Conservation (phyloP, 495 filamentous ascomycete genomes). For the Aspergillus olivimuriae region DNA sequence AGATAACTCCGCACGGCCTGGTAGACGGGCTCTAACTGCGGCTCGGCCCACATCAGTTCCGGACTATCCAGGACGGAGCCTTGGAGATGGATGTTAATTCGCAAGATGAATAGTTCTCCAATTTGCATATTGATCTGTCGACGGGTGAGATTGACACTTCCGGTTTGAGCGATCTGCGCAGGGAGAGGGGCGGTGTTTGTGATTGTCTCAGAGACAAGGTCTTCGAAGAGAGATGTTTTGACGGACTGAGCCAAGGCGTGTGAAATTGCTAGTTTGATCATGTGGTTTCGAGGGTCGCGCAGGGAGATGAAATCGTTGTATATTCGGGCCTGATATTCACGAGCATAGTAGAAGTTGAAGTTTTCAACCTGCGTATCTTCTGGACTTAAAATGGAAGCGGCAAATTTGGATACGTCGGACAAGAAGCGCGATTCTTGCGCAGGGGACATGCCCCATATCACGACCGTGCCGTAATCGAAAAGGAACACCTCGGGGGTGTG, state of each 20-base stretch:
- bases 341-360: slow-evolving; percentile 98
- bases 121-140: slow-evolving; percentile 97
- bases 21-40: slow-evolving; percentile 91
- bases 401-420: slow-evolving; percentile 93
- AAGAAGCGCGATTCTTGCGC: slow-evolving; percentile 81
- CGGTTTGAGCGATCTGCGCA: slow-evolving; percentile 81
- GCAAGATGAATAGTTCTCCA: slow-evolving; percentile 91
- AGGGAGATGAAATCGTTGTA: slow-evolving; percentile 99
- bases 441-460: slow-evolving; percentile 97
- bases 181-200: slow-evolving; percentile 84
- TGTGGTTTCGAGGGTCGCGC: slow-evolving; percentile 88
- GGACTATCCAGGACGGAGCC: slow-evolving; percentile 95
- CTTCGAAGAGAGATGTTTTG: slow-evolving; percentile 95
- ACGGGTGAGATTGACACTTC: slow-evolving; percentile 77
- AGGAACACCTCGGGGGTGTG: slow-evolving; percentile 92
- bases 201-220: slow-evolving; percentile 89
- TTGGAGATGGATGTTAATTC: slow-evolving; percentile 97
- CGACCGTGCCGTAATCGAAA: slow-evolving; percentile 98
- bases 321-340: slow-evolving; percentile 93
- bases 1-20: slow-evolving; percentile 90
- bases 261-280: slow-evolving; percentile 94
- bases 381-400: slow-evolving; percentile 75
- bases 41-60: slow-evolving; percentile 97
- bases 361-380: slow-evolving; percentile 93
- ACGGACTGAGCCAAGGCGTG: slow-evolving; percentile 93